These are phyloP conservation scores for Ganoderma multipileum DNA, from an alignment of 1,284 basidiomycete genomes.

Conservation along the genomic window DNA sequence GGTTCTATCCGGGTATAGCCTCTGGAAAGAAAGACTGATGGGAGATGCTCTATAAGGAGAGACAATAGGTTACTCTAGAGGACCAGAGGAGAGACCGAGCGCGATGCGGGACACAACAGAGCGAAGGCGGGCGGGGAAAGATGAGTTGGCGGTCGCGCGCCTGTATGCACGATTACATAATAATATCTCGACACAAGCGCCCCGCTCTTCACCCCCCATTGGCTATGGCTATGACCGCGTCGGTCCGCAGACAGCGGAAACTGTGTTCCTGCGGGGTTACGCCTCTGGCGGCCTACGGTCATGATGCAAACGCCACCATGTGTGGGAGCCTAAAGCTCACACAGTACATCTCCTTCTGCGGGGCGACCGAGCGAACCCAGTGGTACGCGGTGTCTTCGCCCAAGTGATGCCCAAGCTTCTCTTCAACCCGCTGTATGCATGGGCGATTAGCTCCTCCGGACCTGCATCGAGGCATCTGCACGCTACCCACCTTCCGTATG, in stretches of 20 bases:
- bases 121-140: constrained; percentile 21
- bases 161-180: background rate
- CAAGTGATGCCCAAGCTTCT: constrained; percentile 66
- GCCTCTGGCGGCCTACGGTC: background rate
- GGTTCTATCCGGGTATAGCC: constrained; percentile 32
- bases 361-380: constrained; percentile 92
- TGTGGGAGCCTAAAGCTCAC: constrained; percentile 88
- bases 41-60: constrained; percentile 31
- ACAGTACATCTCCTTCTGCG: constrained; percentile 99
- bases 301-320: constrained; percentile 51
- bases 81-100: constrained; percentile 14
- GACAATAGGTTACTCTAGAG: constrained; percentile 35
- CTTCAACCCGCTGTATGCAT: constrained; percentile 71
- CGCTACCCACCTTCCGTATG: constrained; percentile 73
- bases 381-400: constrained; percentile 66
- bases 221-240: constrained; percentile 8
- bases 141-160: constrained; percentile 34
- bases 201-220: constrained; percentile 8
- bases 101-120: constrained; percentile 7
- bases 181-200: background rate
- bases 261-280: constrained; percentile 5
- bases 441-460: constrained; percentile 18
- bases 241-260: constrained; percentile 6
- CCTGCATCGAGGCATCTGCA: constrained; percentile 12
- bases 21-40: constrained; percentile 26